Evolutionary conservation across 2,329 filamentous ascomycete species (phyloP), one percentile per base, ranked within the genome.

Genomic region (Xylariomycetidae sp.): DNA sequence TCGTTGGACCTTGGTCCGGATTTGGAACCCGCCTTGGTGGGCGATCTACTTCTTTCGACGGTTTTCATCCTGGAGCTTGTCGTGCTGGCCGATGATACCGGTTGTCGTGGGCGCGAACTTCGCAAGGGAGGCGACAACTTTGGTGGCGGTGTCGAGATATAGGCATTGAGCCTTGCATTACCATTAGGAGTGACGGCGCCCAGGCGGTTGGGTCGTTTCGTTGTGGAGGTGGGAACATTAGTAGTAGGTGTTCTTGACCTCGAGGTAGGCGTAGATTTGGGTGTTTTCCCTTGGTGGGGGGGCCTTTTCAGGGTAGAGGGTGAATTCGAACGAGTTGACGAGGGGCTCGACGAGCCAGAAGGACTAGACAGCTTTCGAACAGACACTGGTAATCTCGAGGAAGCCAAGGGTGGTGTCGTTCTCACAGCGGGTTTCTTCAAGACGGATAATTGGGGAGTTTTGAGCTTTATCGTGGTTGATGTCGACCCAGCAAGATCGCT

Each of bases 21-120:
- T 30, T 59, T 59, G 31, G 57, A 31, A 17, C 51, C 54, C 18
- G 36, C 32, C 35, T 46, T 50, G 12, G 37, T 49, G n/a, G 69
- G 62, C 5, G 69, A 67, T 31, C 56, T 62, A 13, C 77, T 67
- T 30, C 72, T 69, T 38, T 84, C 82, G 4, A 72, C 67, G 30
- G 77, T 72, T 54, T 73, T 82, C 48, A 80, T 74, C 37, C 82
- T 76, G 22, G 83, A 84, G 34, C 80, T 77, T 19, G 80, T 69
- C n/a, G 83, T 84, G 3, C 75, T 75, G n/a, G 83, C 83, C 34
- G 77, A 69, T 8, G 85, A 87, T 15, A 94, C 80, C 7, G 85
- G 82, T 51, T 87, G 82, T 32, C 87, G 73, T n/a, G 86, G 85
- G 26, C 86, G 73, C 26, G 87, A 92, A 52, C 85, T 92, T 52